phyloP scores from a whole-genome alignment of 2,329 filamentous ascomycete species.

The Ilyonectria robusta region DNA sequence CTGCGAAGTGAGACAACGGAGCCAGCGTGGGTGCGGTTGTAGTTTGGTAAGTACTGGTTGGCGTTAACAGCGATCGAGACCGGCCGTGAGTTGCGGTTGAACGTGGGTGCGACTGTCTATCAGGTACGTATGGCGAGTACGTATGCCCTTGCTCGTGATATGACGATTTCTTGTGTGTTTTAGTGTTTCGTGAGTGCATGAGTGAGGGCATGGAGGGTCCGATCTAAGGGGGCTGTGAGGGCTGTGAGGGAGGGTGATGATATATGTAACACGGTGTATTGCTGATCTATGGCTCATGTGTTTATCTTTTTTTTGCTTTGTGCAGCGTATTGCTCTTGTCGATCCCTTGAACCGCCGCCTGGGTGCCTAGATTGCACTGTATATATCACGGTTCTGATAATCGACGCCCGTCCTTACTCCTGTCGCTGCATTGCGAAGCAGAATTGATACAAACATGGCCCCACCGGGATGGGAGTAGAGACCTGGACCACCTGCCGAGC shows the following conservation, averaged over 20 bases:
- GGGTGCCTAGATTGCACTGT: slow-evolving; percentile 11
- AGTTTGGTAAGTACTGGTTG: background rate
- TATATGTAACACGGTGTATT: background rate
- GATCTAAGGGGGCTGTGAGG: background rate
- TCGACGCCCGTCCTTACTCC: no score
- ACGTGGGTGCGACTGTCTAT: background rate
- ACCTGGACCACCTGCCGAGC: slow-evolving; percentile 6
- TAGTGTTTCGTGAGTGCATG: slow-evolving; percentile 2
- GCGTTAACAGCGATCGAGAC: background rate
- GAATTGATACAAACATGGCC: slow-evolving; percentile 1
- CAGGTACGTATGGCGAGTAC: slow-evolving; percentile 4
- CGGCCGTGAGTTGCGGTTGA: slow-evolving; percentile 2
- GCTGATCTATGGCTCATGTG: background rate
- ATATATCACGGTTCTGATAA: slow-evolving; percentile 9
- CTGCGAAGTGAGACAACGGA: slow-evolving; percentile 17
- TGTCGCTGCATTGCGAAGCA: slow-evolving; percentile 3
- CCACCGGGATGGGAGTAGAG: no score
- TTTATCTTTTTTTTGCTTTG: background rate
- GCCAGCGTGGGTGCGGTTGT: background rate
- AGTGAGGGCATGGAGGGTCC: background rate
- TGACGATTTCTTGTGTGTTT: slow-evolving; percentile 3
- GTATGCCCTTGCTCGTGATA: slow-evolving; percentile 4
- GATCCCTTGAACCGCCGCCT: slow-evolving; percentile 1
- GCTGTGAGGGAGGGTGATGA: slow-evolving; percentile 1
- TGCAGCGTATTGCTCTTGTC: slow-evolving; percentile 7